phyloP scores from a whole-genome alignment of 2,329 filamentous ascomycete genomes.

The Xenoacremonium recifei region DNA sequence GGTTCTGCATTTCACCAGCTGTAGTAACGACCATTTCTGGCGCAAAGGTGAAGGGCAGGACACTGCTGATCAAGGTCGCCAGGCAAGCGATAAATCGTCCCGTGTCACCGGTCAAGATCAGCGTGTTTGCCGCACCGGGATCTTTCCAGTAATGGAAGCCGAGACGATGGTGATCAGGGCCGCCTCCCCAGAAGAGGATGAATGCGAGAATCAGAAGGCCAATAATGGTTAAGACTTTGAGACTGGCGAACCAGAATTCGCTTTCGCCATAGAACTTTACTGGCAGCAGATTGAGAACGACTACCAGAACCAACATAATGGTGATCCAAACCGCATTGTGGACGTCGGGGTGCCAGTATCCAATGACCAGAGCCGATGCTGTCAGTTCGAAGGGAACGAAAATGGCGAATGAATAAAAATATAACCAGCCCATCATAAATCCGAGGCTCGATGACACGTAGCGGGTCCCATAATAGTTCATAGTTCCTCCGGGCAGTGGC shows the following conservation, averaged over 20 bases:
- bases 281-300: conserved; percentile 32
- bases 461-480: conserved; percentile 22
- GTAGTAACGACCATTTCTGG: neutral
- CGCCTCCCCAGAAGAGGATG: conserved; percentile 38
- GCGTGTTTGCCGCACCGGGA: conserved; percentile 40
- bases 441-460: conserved; percentile 28
- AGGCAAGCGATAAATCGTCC: conserved; percentile 1
- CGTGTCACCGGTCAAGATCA: neutral
- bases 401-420: conserved; percentile 35
- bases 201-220: conserved; percentile 28
- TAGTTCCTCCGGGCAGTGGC: conserved; percentile 16
- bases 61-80: conserved; percentile 9
- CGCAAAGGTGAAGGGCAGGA: conserved; percentile 3
- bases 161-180: conserved; percentile 33
- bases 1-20: conserved; percentile 21
- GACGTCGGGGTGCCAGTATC: conserved; percentile 37
- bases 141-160: conserved; percentile 45
- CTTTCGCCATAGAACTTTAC: conserved; percentile 45
- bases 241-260: conserved; percentile 46
- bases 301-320: conserved; percentile 29
- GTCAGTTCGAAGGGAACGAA: conserved; percentile 27
- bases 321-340: conserved; percentile 39
- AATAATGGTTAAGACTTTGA: conserved; percentile 44
- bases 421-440: conserved; percentile 42
- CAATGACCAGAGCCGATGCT: conserved; percentile 35